A percentile compares a stretch with the other conserved stretches of the same genome.
Conservation (phyloP, 805 yeast species). For the Candida vaughaniae region DNA sequence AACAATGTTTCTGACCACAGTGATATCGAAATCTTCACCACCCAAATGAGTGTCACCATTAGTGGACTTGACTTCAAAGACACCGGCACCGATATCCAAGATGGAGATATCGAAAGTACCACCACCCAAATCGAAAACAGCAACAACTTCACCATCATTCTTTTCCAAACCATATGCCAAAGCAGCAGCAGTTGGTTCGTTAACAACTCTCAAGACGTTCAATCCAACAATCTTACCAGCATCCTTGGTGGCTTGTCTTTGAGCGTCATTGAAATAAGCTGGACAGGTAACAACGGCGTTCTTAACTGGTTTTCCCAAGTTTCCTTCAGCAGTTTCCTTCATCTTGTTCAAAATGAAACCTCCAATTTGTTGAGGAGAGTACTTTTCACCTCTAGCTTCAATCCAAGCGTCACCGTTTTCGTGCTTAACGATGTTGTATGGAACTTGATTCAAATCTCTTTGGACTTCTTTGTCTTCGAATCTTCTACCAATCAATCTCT, state of each 20-base stretch:
- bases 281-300: slow-evolving; percentile 92
- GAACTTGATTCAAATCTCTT: slow-evolving; percentile 82
- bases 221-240: slow-evolving; percentile 97
- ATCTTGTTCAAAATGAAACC: slow-evolving; percentile 91
- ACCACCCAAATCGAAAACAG: slow-evolving; percentile 97
- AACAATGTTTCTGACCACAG: slow-evolving; percentile 80
- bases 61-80: slow-evolving; percentile 95
- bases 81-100: slow-evolving; percentile 96
- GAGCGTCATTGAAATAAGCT: slow-evolving; percentile 88
- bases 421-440: slow-evolving; percentile 89
- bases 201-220: slow-evolving; percentile 84
- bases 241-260: slow-evolving; percentile 92
- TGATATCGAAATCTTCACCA: slow-evolving; percentile 90
- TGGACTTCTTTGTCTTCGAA: slow-evolving; percentile 88
- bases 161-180: slow-evolving; percentile 91
- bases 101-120: slow-evolving; percentile 98
- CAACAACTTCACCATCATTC: slow-evolving; percentile 78
- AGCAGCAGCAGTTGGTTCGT: slow-evolving; percentile 93
- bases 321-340: slow-evolving; percentile 97
- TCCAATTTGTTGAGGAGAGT: slow-evolving; percentile 95
- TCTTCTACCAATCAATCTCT: slow-evolving; percentile 92
- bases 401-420: slow-evolving; percentile 95
- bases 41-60: slow-evolving; percentile 95
- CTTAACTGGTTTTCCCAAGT: slow-evolving; percentile 81
- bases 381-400: slow-evolving; percentile 80